Evolutionary conservation across 2,329 filamentous ascomycete genomes (phyloP).

Genomic region (Alternaria burnsii): DNA sequence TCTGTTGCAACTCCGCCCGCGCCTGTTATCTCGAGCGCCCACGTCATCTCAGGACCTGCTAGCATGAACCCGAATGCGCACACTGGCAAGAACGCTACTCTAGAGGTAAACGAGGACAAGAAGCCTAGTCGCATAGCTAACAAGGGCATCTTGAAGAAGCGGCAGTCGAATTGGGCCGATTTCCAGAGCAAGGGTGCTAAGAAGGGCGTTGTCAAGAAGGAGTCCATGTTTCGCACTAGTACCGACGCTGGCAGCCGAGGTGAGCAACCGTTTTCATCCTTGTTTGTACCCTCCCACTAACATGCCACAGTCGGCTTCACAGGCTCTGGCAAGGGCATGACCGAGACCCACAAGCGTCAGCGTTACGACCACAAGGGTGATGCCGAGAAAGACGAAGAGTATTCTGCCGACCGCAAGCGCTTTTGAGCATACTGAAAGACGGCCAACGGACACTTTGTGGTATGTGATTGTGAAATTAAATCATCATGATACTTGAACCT

Average conservation of each 20-base stretch:
- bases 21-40: conserved; percentile 50
- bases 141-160: conserved; percentile 87
- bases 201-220: conserved; percentile 77
- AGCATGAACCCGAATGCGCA: conserved; percentile 72
- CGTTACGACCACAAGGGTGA: conserved; percentile 76
- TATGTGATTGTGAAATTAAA: conserved; percentile 14
- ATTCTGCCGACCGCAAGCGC: conserved; percentile 14
- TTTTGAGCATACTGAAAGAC: conserved; percentile 4
- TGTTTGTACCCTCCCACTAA: conserved; percentile 27
- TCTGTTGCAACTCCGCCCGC: conserved; percentile 58
- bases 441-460: conserved; percentile 1
- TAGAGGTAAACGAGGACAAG: conserved; percentile 68
- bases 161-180: conserved; percentile 94
- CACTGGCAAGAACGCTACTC: conserved; percentile 69
- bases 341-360: conserved; percentile 83
- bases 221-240: conserved; percentile 96
- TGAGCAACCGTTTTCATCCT: conserved; percentile 53
- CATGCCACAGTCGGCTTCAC: conserved; percentile 82
- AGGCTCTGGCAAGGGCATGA: conserved; percentile 94
- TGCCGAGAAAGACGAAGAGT: conserved; percentile 37
- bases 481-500: conserved; percentile 9
- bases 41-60: conserved; percentile 71
- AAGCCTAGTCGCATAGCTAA: conserved; percentile 82
- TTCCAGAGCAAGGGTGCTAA: conserved; percentile 78
- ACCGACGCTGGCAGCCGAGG: conserved; percentile 87